Base-by-base conservation (phyloP, 345 rosid genomes). In the Lepidium africanum region DNA sequence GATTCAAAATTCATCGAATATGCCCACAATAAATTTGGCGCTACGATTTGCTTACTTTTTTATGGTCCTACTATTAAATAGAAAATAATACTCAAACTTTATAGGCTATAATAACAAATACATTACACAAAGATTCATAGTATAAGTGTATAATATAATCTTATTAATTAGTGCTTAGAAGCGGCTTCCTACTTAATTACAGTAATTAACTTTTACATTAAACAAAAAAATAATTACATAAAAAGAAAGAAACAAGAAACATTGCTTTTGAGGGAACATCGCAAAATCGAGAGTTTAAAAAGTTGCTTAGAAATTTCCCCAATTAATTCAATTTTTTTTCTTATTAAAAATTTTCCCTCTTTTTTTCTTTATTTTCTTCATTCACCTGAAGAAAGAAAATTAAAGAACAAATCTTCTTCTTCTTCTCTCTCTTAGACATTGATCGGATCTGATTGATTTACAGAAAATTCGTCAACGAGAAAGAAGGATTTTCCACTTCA, bases 381-480 rank as follows among this genome's bases (percentile, higher is more conserved):
- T 51, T 51, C 67, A 59, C 72, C 72, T 59, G 77, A 66, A 66
- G 67, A 65, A 57, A 50, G 23, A 43, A 14, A 3, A 67, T 46
- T 15, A 76, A 78, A 51, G 67, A 46, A 68, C 37, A 30, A 76
- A 63, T 62, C 69, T 25, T 74, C 27, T 4, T 50, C 37, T n/a
- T 19, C 64, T 66, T 36, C 77, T 47, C 49, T 56, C 67, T 69
- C 42, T 37, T 55, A 65, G 73, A 58, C 64, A 66, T 69, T 76
- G 79, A 54, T 76, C 54, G 64, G 86, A 82, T 87, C 86, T 74
- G 91, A 86, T 85, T 87, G 91, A 86, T 86, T 87, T 76, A 10
- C 76, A 69, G 46, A 50, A 38, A 33, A 43, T n/a, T 61, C 73
- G 48, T 66, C 58, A 63, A 72, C 33, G 54, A 23, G 15, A 76